Conservation (phyloP, 192 early-diverging fungal species). For the Backusella mclennaniae region DNA sequence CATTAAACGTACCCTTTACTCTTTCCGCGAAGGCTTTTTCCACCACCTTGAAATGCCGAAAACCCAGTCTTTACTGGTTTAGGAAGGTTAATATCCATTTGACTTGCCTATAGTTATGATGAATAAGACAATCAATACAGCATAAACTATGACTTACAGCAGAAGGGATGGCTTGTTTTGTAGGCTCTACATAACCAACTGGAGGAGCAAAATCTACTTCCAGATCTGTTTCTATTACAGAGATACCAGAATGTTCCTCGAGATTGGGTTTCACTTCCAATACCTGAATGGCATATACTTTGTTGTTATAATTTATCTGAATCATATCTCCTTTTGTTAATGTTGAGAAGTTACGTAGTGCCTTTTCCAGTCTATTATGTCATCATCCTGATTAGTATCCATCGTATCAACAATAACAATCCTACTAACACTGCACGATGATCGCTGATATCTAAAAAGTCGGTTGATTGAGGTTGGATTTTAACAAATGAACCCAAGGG, state of each 20-base stretch:
- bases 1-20: conserved; percentile 37
- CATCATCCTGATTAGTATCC: no score
- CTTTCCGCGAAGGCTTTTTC: conserved; percentile 31
- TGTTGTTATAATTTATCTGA: conserved; percentile 88
- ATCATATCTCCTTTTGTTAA: conserved; percentile 92
- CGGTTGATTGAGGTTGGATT: conserved; percentile 94
- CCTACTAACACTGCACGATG: conserved; percentile 83
- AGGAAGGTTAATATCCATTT: conserved; percentile 27
- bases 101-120: conserved; percentile 21
- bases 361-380: conserved; percentile 74
- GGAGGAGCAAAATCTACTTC: conserved; percentile 97
- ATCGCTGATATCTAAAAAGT: conserved; percentile 97
- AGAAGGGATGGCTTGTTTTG: conserved; percentile 15
- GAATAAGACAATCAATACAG: background rate
- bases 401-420: background rate
- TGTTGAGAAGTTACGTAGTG: conserved; percentile 87
- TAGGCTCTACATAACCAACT: conserved; percentile 92
- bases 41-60: conserved; percentile 32
- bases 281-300: conserved; percentile 85
- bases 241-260: conserved; percentile 69
- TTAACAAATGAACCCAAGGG: conserved; percentile 88
- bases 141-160: conserved; percentile 7
- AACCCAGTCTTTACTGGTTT: conserved; percentile 11
- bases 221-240: conserved; percentile 96
- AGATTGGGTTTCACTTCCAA: conserved; percentile 80